Base-by-base conservation (phyloP, 805 yeast species). In the Isabelozyma rhagii region DNA sequence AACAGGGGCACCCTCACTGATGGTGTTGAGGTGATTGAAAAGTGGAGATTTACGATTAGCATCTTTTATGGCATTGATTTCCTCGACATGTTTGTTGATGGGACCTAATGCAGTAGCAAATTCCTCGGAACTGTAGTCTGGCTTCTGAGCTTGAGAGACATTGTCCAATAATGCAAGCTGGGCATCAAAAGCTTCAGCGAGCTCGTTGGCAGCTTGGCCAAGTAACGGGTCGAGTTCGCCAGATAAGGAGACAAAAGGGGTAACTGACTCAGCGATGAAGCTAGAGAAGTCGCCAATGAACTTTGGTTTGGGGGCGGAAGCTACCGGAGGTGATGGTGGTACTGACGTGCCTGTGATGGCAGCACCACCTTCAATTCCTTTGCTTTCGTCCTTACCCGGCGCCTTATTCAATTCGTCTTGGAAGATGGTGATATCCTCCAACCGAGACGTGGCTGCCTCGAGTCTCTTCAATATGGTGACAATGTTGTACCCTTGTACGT, bases 401-500 rank as follows among this genome's bases (percentile, higher is more conserved):
- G 52, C 43, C 49, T 69, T 72, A 47, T 73, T 61, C 44, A 80
- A 75, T 39, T 81, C 82, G 58, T 85, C 89, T 63, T 89, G 96
- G 65, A 79, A 84, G 47, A 87, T 78, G 29, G 96, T 89, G 43
- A 91, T 83, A 66, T 91, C 97, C 62, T 91, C 97, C 57, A 91
- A 81, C 45, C 97, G 83, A 5, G 96, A 85, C 8, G 97, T 89
- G 36, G 97, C 97, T 13, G 96, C 93, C 67, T 91, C 97, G 59
- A 91, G 80, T 56, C 96, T 79, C 61, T 64, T 74, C 51, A 73
- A 71, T 48, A 91, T 78, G 43, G 96, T 91, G 41, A 88, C 88
- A 54, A 91, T 76, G 63, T 89, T 91, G 75, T 85, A 89, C n/a
- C 96, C 96, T 61, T 86, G 94, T 49, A 85, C 80, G 51, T 79